Evolutionary conservation across 768 basidiomycete genomes (phyloP), one percentile per base, ranked within the genome.

Genomic region (Boletus speciosus): DNA sequence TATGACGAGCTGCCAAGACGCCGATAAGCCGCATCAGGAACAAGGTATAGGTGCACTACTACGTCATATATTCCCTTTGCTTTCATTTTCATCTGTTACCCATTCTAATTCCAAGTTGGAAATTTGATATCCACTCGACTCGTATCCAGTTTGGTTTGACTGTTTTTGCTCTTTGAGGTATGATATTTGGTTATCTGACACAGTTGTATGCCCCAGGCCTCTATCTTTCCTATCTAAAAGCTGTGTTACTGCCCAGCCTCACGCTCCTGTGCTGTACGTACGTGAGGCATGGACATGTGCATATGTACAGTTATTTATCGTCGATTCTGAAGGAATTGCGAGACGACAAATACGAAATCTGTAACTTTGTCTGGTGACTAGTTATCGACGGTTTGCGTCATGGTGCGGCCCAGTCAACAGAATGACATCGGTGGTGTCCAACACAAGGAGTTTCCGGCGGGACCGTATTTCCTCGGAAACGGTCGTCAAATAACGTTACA

Each of bases 1-100:
- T 83, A 81, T 52, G 80, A 81, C 51, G 63, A 69, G 6, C 1
- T 49, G 23, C 55, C 60, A 6, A 57, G 56, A 14, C 61, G 52
- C 40, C 58, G 59, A 39, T 68, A 51, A 60, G 27, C 12, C 10
- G 19, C 19, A 7, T 31, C 34, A n/a, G 35, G 3, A 25, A 41
- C 39, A 31, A 41, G 47, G 34, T 19, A 8, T 19, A 35, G 31
- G 23, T 29, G n/a, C 19, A 37, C 6, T 35, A 41, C 32, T 16
- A 4, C 25, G 44, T 15, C n/a, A 21, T 43, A 35, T 43, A 23
- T 41, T 35, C 4, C 29, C 23, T 34, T 5, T 4, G 19, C 21
- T 23, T n/a, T 27, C 27, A 32, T 35, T n/a, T 8, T 12, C 21
- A 15, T 19, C 45, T 41, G 32, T 60, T 48, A 49, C 38, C 47